phyloP scores from a whole-genome alignment of 345 rosid genomes.

The Fremontodendron californicum region DNA sequence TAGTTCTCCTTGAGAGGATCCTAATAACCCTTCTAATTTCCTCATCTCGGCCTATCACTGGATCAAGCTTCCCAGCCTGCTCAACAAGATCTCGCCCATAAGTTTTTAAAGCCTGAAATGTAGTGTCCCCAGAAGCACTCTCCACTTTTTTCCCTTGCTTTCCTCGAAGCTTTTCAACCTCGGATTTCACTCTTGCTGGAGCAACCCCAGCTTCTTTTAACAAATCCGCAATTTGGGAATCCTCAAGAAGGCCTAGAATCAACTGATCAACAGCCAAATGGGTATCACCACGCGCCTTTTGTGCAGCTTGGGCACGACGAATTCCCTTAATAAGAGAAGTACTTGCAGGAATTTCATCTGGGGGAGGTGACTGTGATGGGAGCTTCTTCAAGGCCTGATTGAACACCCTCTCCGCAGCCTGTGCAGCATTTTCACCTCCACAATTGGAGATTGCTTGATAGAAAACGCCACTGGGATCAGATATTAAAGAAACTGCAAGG shows the following conservation, averaged over 20 bases:
- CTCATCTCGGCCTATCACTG: slow-evolving; percentile 87
- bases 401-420: slow-evolving; percentile 62
- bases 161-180: slow-evolving; percentile 83
- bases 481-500: slow-evolving; percentile 59
- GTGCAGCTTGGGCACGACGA: slow-evolving; percentile 70
- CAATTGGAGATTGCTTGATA: slow-evolving; percentile 53
- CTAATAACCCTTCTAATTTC: slow-evolving; percentile 79
- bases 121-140: slow-evolving; percentile 79
- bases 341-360: slow-evolving; percentile 70
- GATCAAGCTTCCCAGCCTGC: slow-evolving; percentile 91
- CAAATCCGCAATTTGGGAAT: slow-evolving; percentile 70
- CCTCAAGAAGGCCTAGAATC: slow-evolving; percentile 75
- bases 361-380: slow-evolving; percentile 78
- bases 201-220: slow-evolving; percentile 67
- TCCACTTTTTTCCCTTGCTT: slow-evolving; percentile 86
- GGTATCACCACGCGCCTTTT: slow-evolving; percentile 59
- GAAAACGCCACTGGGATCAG: slow-evolving; percentile 69
- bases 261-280: slow-evolving; percentile 81
- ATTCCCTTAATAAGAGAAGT: slow-evolving; percentile 63
- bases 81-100: slow-evolving; percentile 91
- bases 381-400: slow-evolving; percentile 69
- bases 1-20: slow-evolving; percentile 83
- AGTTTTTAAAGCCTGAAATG: slow-evolving; percentile 78
- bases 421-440: slow-evolving; percentile 54
- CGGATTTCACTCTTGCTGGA: slow-evolving; percentile 49